These are phyloP conservation scores for Sorghum bicolor DNA, from an alignment of 176 grass and related monocot genomes.

Conservation along the genomic window DNA sequence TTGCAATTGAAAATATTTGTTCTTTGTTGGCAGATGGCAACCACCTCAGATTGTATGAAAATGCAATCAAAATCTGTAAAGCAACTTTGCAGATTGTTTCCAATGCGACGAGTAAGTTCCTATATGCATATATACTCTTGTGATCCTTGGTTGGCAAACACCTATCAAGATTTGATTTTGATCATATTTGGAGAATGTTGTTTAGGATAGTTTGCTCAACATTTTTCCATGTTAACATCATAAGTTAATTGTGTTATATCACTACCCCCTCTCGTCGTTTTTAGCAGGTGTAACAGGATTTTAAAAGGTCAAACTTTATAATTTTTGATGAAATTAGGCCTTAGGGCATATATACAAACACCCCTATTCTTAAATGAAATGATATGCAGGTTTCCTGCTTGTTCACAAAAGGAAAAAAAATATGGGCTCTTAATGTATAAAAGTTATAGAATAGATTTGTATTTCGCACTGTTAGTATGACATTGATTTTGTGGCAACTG, in stretches of 20 bases:
- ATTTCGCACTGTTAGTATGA: not conserved
- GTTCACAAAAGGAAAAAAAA: not conserved
- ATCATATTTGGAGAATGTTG: conserved; percentile 8
- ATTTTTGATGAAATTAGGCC: not conserved
- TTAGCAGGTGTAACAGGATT: not conserved
- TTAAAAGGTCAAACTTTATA: not conserved
- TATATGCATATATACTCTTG: not conserved
- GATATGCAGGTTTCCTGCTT: not conserved
- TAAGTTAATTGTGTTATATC: not conserved
- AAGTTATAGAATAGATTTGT: not conserved
- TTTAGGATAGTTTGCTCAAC: not conserved
- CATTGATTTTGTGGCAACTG: not conserved
- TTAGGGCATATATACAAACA: not conserved
- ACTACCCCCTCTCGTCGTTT: not conserved
- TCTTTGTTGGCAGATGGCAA: conserved; percentile 67
- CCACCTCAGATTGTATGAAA: conserved; percentile 67
- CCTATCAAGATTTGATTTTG: not conserved
- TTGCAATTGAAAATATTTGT: conserved; percentile 18
- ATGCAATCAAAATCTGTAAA: conserved; percentile 84
- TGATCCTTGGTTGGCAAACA: not conserved
- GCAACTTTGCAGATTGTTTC: conserved; percentile 85
- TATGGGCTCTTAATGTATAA: not conserved
- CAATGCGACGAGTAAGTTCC: conserved; percentile 72
- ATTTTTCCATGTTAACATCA: not conserved
- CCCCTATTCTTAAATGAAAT: not conserved